Percentiles rank a stretch among this genome's conserved stretches.
Evolutionary conservation across 345 rosid genomes (phyloP).

Genomic region (Dimocarpus longan): DNA sequence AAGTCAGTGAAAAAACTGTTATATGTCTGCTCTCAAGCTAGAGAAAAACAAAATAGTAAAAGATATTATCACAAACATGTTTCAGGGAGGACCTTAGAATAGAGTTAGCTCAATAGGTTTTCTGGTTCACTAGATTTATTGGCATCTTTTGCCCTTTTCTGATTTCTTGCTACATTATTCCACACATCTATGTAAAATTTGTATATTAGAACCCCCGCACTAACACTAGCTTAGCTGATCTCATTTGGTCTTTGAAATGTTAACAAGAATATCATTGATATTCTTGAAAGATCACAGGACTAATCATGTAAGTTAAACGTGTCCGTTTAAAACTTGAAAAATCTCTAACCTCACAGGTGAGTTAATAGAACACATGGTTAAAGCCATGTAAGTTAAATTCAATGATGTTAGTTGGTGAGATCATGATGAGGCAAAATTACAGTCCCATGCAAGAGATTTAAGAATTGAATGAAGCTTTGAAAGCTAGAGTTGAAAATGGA

Average conservation of each 20-base stretch:
- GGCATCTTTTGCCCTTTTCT: conserved; percentile 1
- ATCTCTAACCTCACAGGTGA: not conserved
- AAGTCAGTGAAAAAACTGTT: not conserved
- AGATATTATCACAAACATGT: not conserved
- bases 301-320: too few relatives aligned
- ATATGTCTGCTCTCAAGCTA: not conserved
- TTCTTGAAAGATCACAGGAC: not conserved
- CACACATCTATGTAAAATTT: not conserved
- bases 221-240: not conserved
- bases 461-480: not conserved
- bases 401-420: not conserved
- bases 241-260: too few relatives aligned
- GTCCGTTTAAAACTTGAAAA: not conserved
- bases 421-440: not conserved
- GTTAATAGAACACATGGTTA: not conserved
- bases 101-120: not conserved
- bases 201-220: not conserved
- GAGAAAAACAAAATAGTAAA: not conserved
- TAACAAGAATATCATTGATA: not conserved
- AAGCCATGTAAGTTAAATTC: not conserved
- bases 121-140: not conserved
- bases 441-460: not conserved
- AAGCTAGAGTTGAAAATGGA: too few relatives aligned
- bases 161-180: not conserved
- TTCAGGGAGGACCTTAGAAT: not conserved